Evolutionary conservation across 805 yeast species (phyloP).

Genomic region (Yarrowia divulgata): DNA sequence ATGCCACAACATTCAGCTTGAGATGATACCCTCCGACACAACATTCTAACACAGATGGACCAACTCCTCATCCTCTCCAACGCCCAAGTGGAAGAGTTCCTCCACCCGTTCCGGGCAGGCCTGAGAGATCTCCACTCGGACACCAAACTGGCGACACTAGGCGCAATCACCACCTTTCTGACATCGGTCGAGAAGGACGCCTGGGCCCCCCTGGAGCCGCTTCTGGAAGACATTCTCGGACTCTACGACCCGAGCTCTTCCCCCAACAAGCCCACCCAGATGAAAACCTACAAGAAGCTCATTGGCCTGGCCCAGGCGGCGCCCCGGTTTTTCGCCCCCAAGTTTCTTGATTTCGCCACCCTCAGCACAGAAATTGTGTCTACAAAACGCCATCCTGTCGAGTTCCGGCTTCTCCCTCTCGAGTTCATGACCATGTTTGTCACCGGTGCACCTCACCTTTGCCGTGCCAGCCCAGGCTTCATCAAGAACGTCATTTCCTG

Average conservation of each 20-base stretch:
- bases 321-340: slow-evolving; percentile 20
- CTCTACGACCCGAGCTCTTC: slow-evolving; percentile 29
- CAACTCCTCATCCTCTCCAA: slow-evolving; percentile 34
- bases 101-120: slow-evolving; percentile 32
- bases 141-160: slow-evolving; percentile 18
- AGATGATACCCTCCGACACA: background rate
- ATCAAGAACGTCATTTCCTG: slow-evolving; percentile 23
- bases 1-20: background rate
- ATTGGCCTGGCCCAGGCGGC: slow-evolving; percentile 24
- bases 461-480: slow-evolving; percentile 34
- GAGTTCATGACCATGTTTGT: slow-evolving; percentile 38
- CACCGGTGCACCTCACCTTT: slow-evolving; percentile 28
- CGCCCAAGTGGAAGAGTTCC: slow-evolving; percentile 33
- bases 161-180: slow-evolving; percentile 12
- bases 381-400: slow-evolving; percentile 35
- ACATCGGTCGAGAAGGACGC: slow-evolving; percentile 16
- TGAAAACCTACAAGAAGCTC: slow-evolving; percentile 28
- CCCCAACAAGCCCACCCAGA: slow-evolving; percentile 23
- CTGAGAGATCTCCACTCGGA: slow-evolving; percentile 26
- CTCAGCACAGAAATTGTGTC: slow-evolving; percentile 28
- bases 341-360: slow-evolving; percentile 18
- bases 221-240: slow-evolving; percentile 14
- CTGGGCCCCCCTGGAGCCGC: slow-evolving; percentile 32
- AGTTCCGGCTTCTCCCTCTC: slow-evolving; percentile 36
- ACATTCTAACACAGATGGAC: slow-evolving; percentile 32